phyloP scores from a whole-genome alignment of 257 asterid species.

The Striga asiatica region DNA sequence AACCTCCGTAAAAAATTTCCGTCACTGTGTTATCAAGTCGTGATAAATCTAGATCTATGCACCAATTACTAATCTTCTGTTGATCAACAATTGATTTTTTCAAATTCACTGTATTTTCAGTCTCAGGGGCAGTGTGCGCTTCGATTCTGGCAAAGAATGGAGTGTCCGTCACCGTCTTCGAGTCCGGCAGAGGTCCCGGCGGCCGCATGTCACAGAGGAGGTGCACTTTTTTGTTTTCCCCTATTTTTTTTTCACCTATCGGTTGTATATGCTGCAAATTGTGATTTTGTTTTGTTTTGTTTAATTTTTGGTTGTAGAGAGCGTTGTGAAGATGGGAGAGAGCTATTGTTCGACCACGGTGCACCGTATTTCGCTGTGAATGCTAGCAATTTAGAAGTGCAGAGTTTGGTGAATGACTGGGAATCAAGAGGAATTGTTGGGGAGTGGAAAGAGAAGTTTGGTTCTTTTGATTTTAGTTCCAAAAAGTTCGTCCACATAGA shows the following conservation, averaged over 20 bases:
- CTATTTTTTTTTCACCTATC: background rate
- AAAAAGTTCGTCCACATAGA: constrained; percentile 37
- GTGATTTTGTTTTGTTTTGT: background rate
- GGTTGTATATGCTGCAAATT: background rate
- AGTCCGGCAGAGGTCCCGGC: constrained; percentile 87
- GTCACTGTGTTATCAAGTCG: too few species aligned
- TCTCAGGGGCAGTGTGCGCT: constrained; percentile 90
- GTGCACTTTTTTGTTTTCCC: constrained; percentile 8
- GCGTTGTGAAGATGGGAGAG: constrained; percentile 65
- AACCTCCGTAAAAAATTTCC: background rate
- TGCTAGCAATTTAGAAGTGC: constrained; percentile 47
- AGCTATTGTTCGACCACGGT: constrained; percentile 72
- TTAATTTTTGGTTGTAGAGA: constrained; percentile 30
- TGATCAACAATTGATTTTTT: background rate
- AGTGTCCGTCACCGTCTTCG: constrained; percentile 67
- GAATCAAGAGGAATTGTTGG: constrained; percentile 73
- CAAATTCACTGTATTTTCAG: constrained; percentile 24
- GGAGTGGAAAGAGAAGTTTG: constrained; percentile 72
- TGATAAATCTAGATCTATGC: background rate
- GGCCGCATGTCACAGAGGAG: constrained; percentile 97
- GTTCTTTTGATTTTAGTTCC: constrained; percentile 57
- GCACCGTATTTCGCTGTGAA: constrained; percentile 59
- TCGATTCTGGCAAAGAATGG: constrained; percentile 74
- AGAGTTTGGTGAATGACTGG: constrained; percentile 56
- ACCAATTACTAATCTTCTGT: background rate